Percentiles rank a stretch among this genome's conserved stretches.
phyloP scores from a whole-genome alignment of 441 rosid species.

The Gossypium schwendimanii region DNA sequence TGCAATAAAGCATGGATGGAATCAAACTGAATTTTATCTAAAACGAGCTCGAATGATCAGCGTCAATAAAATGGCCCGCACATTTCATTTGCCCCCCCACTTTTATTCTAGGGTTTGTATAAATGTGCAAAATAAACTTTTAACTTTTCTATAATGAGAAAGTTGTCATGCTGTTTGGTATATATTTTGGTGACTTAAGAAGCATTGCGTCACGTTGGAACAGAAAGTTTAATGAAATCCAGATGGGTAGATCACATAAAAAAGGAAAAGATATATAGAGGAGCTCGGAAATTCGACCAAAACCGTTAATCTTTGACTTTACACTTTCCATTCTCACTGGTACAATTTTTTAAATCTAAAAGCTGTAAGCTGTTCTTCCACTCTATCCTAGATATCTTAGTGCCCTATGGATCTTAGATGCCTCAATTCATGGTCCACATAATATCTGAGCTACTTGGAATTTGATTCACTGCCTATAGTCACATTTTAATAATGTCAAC shows the following conservation, averaged over 20 bases:
- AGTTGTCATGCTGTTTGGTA: not conserved
- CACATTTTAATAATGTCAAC: not conserved
- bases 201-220: not conserved
- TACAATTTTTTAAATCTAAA: not conserved
- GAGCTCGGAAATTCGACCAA: not conserved
- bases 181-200: not conserved
- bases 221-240: not conserved
- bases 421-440: not conserved
- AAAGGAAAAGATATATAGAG: not conserved
- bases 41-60: not conserved
- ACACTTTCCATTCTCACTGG: not conserved
- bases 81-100: not conserved
- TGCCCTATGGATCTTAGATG: not conserved
- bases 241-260: not conserved
- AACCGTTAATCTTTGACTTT: not conserved
- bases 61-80: not conserved
- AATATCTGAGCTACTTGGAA: not conserved
- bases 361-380: not conserved
- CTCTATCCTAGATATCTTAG: not conserved
- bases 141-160: not conserved
- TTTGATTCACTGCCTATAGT: not conserved
- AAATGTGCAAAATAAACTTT: slow-evolving; percentile 4
- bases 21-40: slow-evolving; percentile 2
- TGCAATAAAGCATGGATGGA: not conserved
- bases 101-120: not conserved